These are phyloP conservation scores for Trifolium dubium DNA, from an alignment of 306 rosid species.

Conservation along the genomic window DNA sequence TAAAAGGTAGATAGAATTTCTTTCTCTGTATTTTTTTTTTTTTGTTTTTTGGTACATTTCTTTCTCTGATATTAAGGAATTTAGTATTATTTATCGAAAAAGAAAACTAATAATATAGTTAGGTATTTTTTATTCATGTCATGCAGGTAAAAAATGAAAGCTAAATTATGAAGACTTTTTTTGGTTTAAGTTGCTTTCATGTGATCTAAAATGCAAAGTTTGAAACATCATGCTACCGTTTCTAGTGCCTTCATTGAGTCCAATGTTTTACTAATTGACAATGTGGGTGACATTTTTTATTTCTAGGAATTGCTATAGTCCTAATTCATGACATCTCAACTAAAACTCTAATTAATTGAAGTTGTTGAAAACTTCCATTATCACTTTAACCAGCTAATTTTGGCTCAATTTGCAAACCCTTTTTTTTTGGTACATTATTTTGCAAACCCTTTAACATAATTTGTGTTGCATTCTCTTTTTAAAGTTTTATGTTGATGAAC, in stretches of 20 bases:
- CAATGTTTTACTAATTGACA: slow-evolving; percentile 21
- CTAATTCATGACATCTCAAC: slow-evolving; percentile 35
- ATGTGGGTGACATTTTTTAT: slow-evolving; percentile 21
- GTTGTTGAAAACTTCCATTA: slow-evolving; percentile 33
- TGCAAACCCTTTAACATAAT: slow-evolving; percentile 14
- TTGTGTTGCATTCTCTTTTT: background rate
- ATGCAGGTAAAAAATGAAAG: background rate
- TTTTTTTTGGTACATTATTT: too few species aligned
- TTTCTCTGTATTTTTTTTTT: too few species aligned
- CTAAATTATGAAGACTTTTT: slow-evolving; percentile 14
- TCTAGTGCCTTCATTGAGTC: slow-evolving; percentile 26
- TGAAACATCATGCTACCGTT: slow-evolving; percentile 36
- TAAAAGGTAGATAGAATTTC: too few species aligned
- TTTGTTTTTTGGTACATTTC: too few species aligned
- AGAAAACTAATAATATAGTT: too few species aligned
- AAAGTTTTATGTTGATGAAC: background rate
- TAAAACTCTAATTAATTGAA: slow-evolving; percentile 16
- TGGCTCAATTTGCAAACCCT: slow-evolving; percentile 30
- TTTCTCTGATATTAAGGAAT: too few species aligned
- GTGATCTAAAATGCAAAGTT: slow-evolving; percentile 14
- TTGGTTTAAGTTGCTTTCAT: slow-evolving; percentile 26
- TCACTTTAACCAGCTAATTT: slow-evolving; percentile 10
- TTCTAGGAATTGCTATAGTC: slow-evolving; percentile 5
- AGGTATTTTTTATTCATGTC: too few species aligned
- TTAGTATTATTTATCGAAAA: too few species aligned